These are phyloP conservation scores for Entoloma clypeatum DNA, from an alignment of 1,284 basidiomycete species.

Conservation along the genomic window DNA sequence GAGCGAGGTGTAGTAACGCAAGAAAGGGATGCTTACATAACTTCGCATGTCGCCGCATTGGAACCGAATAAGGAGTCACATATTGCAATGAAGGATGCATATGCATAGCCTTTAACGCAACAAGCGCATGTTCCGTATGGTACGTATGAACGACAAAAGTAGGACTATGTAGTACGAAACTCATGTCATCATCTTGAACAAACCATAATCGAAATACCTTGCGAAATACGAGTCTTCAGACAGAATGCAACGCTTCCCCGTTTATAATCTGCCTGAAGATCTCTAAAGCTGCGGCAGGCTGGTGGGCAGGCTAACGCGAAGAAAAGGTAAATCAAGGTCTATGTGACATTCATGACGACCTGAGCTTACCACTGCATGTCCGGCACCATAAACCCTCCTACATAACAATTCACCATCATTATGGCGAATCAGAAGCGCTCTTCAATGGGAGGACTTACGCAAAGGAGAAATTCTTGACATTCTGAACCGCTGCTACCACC, in stretches of 20 bases:
- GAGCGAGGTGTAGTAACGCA: too few relatives aligned
- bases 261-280: conserved; percentile 55
- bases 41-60: too few relatives aligned
- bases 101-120: too few relatives aligned
- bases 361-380: conserved; percentile 61
- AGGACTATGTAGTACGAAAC: too few relatives aligned
- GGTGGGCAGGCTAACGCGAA: conserved; percentile 55
- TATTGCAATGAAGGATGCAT: too few relatives aligned
- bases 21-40: too few relatives aligned
- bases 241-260: conserved; percentile 52
- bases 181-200: too few relatives aligned
- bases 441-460: conserved; percentile 36
- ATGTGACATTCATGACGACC: conserved; percentile 34
- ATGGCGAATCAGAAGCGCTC: conserved; percentile 17
- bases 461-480: conserved; percentile 62
- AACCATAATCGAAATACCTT: too few relatives aligned
- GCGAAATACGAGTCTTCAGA: too few relatives aligned
- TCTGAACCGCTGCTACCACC: conserved; percentile 53
- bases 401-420: conserved; percentile 1
- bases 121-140: too few relatives aligned
- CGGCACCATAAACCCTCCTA: conserved; percentile 51
- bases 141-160: too few relatives aligned
- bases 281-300: conserved; percentile 51
- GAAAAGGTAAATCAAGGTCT: not conserved
- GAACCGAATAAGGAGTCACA: too few relatives aligned